Evolutionary conservation across 257 asterid species (phyloP), one percentile per base, ranked within the genome.

Genomic region (Rehmannia glutinosa): DNA sequence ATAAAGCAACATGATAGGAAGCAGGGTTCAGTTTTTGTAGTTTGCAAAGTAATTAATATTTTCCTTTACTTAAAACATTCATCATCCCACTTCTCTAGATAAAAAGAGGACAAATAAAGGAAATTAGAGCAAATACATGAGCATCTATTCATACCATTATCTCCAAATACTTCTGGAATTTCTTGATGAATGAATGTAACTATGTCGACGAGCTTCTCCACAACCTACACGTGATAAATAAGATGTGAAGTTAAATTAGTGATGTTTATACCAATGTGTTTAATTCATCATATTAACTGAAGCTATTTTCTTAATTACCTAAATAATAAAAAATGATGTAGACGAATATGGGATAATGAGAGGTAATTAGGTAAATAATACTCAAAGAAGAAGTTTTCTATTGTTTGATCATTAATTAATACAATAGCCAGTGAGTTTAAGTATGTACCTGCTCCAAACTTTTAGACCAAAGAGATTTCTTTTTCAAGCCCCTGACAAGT

Each of bases 391-490:
- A 43, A 11, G 50, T 43, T 12, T 16, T 47, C 35, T 21, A 27
- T 1, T 9, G 24, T 32, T 38, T 27, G 39, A 10, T 36, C 36
- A 32, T 30, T 12, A 10, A 24, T 8, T 43, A 45, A 39, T 53
- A 64, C 1, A 4, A 63, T 12, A 57, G 43, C 55, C 58, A 56
- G 66, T 17, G 24, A 56, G 62, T 47, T 62, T 58, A 66, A 47
- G 66, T 16, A 68, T 46, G 62, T 84, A 94, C 99, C 99, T 94
- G 98, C 76, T 87, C 99, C 89, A 87, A 79, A 70, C 83, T 81
- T 81, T 91, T 94, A 32, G 97, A 81, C 99, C 99, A 94, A 71
- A 94, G 96, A 64, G 96, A 94, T 82, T 91, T 94, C 96, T 86
- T 94, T 81, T 87, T 84, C 86, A 94, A 84, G 83, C 85, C 72